Conservation (phyloP, 768 basidiomycete species). For the Podaxis sp. region DNA sequence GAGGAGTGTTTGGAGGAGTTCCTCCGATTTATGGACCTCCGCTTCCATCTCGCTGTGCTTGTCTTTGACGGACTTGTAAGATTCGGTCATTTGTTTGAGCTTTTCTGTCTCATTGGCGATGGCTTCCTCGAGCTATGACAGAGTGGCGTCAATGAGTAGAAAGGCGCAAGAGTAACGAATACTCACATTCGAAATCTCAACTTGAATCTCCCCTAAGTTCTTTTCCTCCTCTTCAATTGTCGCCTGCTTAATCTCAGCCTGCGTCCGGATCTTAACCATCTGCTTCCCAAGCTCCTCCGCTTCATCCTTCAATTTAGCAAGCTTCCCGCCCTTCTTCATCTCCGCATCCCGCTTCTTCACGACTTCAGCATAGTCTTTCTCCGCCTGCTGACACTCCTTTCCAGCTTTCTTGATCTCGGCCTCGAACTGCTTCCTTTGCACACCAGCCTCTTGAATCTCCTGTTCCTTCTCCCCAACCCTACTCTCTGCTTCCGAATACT, state of each 20-base stretch:
- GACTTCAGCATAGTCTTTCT: constrained; percentile 66
- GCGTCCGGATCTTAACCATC: constrained; percentile 79
- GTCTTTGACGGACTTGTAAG: constrained; percentile 66
- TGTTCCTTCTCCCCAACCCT: constrained; percentile 54
- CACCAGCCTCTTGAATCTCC: constrained; percentile 51
- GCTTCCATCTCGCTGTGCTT: constrained; percentile 61
- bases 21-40: constrained; percentile 74
- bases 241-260: constrained; percentile 77
- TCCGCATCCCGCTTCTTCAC: constrained; percentile 81
- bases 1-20: constrained; percentile 91
- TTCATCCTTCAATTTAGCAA: constrained; percentile 81
- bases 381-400: constrained; percentile 60
- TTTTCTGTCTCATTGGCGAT: constrained; percentile 60
- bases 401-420: constrained; percentile 48
- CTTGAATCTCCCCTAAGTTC: constrained; percentile 49
- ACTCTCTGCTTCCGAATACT: constrained; percentile 71
- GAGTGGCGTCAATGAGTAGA: background rate
- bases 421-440: constrained; percentile 46
- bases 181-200: constrained; percentile 63
- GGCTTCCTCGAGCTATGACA: constrained; percentile 53
- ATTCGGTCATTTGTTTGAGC: constrained; percentile 51
- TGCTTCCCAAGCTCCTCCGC: constrained; percentile 78
- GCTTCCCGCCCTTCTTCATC: constrained; percentile 88
- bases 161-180: no score
- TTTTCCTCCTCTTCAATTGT: constrained; percentile 79